Evolutionary conservation across 1,139 yeast genomes (phyloP), one percentile per base, ranked within the genome.

Genomic region (Lodderomyces orthopsilosis): DNA sequence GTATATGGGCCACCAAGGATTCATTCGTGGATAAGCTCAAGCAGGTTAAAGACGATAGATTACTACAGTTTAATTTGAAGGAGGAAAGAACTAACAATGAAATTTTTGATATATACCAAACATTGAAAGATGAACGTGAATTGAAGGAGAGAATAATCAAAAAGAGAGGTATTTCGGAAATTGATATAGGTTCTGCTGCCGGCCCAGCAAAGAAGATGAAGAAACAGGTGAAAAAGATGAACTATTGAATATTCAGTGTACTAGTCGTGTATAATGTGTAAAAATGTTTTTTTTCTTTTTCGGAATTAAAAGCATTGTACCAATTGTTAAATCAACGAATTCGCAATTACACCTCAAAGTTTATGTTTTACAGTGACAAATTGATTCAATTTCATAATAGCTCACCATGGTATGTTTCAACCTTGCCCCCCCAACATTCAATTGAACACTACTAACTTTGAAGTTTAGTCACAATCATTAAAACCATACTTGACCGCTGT

Each of bases 401-500:
- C 7, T 12, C 6, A 21, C 34, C 27, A 45, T 41, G 45, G 47
- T 40, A 42, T 35, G 45, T 42, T 32, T 9, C 19, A 30, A 34
- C 15, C 12, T 27, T 24, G 23, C 32, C 7, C 17, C 12, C 17
- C 32, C 32, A 27, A 27, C 9, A 6, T 12, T 9, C n/a, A 10
- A 9, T 10, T 10, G 19, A 14, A 2, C 19, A 15, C 2, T 41
- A 36, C 46, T 41, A 41, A 41, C 42, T 6, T 23, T 18, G 3
- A 26, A n/a, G n/a, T n/a, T n/a, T 28, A 72, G 93, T 85, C 95
- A 2, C 98, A 93, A 80, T 93, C 98, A 5, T 79, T 93, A 50
- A 89, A 93, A 57, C 98, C 98, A 50, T 93, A 93, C 59, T 77
- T 93, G 47, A 85, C 89, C 8, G 97, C 98, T 1, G 98, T 93